Conservation (phyloP, 2,329 filamentous ascomycete genomes). For the Sporothrix inflata region DNA sequence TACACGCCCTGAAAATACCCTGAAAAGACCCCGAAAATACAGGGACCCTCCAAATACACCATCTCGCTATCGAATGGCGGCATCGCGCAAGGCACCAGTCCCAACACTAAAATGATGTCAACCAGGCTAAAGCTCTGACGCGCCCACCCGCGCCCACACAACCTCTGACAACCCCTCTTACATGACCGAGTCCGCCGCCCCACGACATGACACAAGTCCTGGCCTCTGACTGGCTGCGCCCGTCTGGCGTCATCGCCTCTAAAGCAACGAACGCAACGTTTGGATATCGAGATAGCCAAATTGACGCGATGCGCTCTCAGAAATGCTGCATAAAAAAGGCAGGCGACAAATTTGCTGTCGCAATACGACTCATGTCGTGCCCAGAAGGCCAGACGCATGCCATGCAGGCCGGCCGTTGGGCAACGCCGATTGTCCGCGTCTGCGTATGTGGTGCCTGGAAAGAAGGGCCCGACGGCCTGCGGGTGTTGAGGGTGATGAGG, state of each 20-base stretch:
- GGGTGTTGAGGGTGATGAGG: no score
- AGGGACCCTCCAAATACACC: background rate
- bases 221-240: background rate
- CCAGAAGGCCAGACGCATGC: background rate
- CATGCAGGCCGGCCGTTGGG: background rate
- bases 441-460: background rate
- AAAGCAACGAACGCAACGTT: background rate
- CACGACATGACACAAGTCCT: conserved; percentile 7
- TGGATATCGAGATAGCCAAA: background rate
- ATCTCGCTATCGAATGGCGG: conserved; percentile 4
- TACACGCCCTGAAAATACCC: background rate
- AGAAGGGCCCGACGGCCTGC: no score
- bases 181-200: conserved; percentile 1
- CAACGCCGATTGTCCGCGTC: background rate
- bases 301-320: background rate
- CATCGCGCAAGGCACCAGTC: conserved; percentile 11
- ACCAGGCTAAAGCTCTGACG: background rate
- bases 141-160: background rate
- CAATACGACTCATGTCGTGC: background rate
- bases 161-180: background rate
- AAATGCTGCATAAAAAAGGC: no score
- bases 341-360: background rate
- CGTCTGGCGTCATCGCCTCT: conserved; percentile 10
- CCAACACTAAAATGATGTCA: conserved; percentile 20
- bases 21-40: no score